Percentiles rank a stretch among this genome's conserved stretches.
These are phyloP conservation scores for Boletellus deceptivus DNA, from an alignment of 1,284 basidiomycete species.

Conservation along the genomic window DNA sequence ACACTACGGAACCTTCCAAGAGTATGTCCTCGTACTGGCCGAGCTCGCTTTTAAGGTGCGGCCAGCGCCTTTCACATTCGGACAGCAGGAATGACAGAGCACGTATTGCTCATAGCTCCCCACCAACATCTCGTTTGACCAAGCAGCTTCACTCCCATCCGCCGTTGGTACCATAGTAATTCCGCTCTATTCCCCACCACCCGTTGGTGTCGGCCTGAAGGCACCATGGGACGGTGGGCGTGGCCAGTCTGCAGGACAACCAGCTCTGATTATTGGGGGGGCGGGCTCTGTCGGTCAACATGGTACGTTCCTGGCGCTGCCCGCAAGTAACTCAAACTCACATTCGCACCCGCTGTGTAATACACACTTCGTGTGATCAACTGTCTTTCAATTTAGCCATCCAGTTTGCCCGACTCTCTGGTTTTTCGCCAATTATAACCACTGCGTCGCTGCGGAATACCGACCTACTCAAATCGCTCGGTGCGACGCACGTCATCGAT, in stretches of 20 bases:
- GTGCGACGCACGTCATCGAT: conserved; percentile 35
- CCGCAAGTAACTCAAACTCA: background rate
- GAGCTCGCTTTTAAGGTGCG: conserved; percentile 31
- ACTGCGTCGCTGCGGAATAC: conserved; percentile 35
- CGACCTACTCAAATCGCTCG: conserved; percentile 33
- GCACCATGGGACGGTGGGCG: conserved; percentile 27
- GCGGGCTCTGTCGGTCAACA: conserved; percentile 37
- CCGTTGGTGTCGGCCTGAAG: conserved; percentile 18
- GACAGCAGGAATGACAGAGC: background rate
- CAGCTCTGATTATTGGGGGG: conserved; percentile 38
- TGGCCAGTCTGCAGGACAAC: conserved; percentile 20
- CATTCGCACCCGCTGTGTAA: background rate
- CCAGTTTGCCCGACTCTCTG: conserved; percentile 35
- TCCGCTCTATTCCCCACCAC: conserved; percentile 23
- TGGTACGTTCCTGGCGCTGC: conserved; percentile 15
- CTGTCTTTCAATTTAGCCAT: conserved; percentile 24
- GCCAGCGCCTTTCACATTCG: background rate
- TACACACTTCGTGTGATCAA: too few species aligned
- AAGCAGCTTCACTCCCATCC: conserved; percentile 22
- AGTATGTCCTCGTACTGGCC: conserved; percentile 30
- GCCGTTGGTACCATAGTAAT: conserved; percentile 15
- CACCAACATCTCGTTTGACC: conserved; percentile 22
- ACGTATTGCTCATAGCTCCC: conserved; percentile 13
- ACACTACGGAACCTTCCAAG: conserved; percentile 32
- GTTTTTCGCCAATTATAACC: conserved; percentile 26